These are phyloP conservation scores for Hemisphaericaspora subhashii DNA, from an alignment of 1,139 yeast genomes.

Conservation along the genomic window DNA sequence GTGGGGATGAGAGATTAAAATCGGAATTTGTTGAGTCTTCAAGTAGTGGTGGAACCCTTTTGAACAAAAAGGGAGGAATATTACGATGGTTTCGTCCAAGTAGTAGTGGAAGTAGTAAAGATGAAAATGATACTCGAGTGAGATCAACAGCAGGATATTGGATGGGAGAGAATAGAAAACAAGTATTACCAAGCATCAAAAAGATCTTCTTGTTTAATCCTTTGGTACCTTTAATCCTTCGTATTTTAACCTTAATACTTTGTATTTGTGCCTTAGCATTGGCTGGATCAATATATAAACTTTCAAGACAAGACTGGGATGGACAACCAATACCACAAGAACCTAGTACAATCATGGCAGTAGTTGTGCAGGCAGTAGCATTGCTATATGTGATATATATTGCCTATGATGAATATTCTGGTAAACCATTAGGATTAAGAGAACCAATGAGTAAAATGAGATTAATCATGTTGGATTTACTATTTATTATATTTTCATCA, in stretches of 20 bases:
- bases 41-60: conserved; percentile 7
- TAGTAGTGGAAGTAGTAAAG: conserved; percentile 5
- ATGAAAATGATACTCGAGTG: conserved; percentile 30
- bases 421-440: conserved; percentile 87
- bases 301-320: conserved; percentile 41
- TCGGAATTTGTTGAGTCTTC: conserved; percentile 48
- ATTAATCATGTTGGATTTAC: conserved; percentile 71
- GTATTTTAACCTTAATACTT: conserved; percentile 65
- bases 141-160: conserved; percentile 63
- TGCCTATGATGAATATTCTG: conserved; percentile 86
- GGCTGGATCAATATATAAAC: conserved; percentile 61
- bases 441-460: conserved; percentile 81
- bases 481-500: conserved; percentile 89
- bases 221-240: conserved; percentile 72
- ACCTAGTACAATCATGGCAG: conserved; percentile 91
- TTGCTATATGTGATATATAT: conserved; percentile 75
- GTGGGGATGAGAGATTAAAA: conserved; percentile 65
- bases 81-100: conserved; percentile 7
- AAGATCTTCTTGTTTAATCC: conserved; percentile 72
- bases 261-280: conserved; percentile 65
- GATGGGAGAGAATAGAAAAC: conserved; percentile 66
- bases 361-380: conserved; percentile 79
- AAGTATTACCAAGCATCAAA: conserved; percentile 61
- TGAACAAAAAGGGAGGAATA: conserved; percentile 1
- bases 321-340: conserved; percentile 62